phyloP scores from a whole-genome alignment of 139 green algal genomes.

The Picochlorum sp. region DNA sequence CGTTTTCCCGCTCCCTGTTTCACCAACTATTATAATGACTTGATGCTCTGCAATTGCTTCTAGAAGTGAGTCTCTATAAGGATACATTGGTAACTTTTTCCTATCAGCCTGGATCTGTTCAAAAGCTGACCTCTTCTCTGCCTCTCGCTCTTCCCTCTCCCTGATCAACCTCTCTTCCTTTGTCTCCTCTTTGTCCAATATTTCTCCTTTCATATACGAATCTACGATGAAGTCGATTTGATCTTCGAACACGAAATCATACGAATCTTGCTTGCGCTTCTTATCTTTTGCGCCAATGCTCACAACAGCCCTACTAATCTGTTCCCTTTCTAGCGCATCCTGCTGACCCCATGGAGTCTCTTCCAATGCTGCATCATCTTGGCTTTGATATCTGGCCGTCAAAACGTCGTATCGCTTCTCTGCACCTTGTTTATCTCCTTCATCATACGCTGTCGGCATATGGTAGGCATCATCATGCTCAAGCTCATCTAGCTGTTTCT shows the following conservation, averaged over 20 bases:
- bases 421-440: slow-evolving; percentile 16
- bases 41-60: slow-evolving; percentile 79
- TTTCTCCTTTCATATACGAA: slow-evolving; percentile 40
- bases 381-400: slow-evolving; percentile 51
- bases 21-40: slow-evolving; percentile 92
- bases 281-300: slow-evolving; percentile 42
- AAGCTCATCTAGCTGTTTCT: slow-evolving; percentile 65
- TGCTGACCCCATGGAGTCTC: slow-evolving; percentile 73
- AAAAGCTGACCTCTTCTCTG: slow-evolving; percentile 41
- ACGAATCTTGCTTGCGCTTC: slow-evolving; percentile 30
- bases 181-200: slow-evolving; percentile 27
- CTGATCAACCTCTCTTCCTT: slow-evolving; percentile 46
- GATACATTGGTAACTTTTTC: slow-evolving; percentile 77
- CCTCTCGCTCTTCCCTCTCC: slow-evolving; percentile 32
- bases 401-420: slow-evolving; percentile 55
- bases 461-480: slow-evolving; percentile 73
- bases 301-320: slow-evolving; percentile 61
- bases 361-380: not conserved
- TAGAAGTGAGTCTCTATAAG: slow-evolving; percentile 64
- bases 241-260: slow-evolving; percentile 92
- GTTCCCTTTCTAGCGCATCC: slow-evolving; percentile 85
- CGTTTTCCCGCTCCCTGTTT: slow-evolving; percentile 92
- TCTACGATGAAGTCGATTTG: slow-evolving; percentile 90
- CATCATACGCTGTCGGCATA: slow-evolving; percentile 82
- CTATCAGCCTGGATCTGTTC: slow-evolving; percentile 71